Evolutionary conservation across 83 land plant species (phyloP).

Genomic region (Picea engelmannii): DNA sequence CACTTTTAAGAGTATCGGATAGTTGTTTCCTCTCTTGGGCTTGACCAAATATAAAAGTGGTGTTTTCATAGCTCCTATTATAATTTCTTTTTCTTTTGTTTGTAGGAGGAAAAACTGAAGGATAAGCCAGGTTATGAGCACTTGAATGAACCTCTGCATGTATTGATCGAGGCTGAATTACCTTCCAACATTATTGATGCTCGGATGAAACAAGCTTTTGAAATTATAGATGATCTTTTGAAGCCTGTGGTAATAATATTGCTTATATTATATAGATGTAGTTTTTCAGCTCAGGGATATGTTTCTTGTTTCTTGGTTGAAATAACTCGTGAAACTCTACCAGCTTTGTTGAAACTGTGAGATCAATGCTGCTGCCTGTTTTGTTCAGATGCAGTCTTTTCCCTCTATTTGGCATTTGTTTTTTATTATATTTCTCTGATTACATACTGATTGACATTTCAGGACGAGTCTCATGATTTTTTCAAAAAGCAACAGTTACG

Average conservation of each 20-base stretch:
- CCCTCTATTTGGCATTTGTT: not conserved
- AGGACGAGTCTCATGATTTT: constrained; percentile 90
- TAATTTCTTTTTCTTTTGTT: not conserved
- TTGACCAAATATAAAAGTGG: not conserved
- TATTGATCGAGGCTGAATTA: constrained; percentile 90
- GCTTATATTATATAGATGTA: not conserved
- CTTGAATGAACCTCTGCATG: constrained; percentile 89
- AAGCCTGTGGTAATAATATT: constrained; percentile 71
- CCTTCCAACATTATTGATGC: constrained; percentile 75
- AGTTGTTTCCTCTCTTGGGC: not conserved
- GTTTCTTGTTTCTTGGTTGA: constrained; percentile 52
- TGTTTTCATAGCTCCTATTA: not conserved
- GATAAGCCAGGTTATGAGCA: constrained; percentile 99
- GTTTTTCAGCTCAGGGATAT: constrained; percentile 21
- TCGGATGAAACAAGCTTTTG: constrained; percentile 70
- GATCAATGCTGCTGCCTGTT: constrained; percentile 15
- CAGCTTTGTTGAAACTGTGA: constrained; percentile 71
- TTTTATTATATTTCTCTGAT: constrained; percentile 2
- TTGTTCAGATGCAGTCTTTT: not conserved
- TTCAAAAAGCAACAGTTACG: constrained; percentile 92
- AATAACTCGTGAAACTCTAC: constrained; percentile 57
- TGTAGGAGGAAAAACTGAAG: constrained; percentile 87
- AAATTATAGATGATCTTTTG: constrained; percentile 71
- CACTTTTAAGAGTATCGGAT: not conserved
- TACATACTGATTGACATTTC: constrained; percentile 11